Percentiles rank a stretch among this genome's conserved stretches.
phyloP scores from a whole-genome alignment of 116 monocot genomes.

The Posidonia oceanica region DNA sequence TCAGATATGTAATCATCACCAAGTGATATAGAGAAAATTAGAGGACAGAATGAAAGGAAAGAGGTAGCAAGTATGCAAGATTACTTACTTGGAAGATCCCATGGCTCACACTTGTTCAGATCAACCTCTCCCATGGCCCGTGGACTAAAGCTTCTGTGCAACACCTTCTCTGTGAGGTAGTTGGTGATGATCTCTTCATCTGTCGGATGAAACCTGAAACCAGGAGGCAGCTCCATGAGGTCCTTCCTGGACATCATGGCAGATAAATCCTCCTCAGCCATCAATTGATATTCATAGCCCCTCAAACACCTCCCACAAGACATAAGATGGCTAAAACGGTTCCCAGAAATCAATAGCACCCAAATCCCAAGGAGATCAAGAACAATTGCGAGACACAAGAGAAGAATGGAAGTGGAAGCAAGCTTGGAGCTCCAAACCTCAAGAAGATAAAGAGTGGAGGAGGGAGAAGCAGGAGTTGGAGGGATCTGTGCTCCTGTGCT shows the following conservation, averaged over 20 bases:
- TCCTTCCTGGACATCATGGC: background rate
- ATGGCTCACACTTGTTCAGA: conserved; percentile 91
- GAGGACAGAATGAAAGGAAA: background rate
- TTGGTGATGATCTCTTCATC: conserved; percentile 65
- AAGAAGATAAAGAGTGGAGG: too few species aligned
- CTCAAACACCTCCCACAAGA: too few species aligned
- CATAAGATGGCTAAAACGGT: too few species aligned
- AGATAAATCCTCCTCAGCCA: background rate
- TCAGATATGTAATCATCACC: background rate
- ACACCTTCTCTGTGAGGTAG: conserved; percentile 65
- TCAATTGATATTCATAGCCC: too few species aligned
- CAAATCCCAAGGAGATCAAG: too few species aligned
- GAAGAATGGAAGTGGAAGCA: too few species aligned
- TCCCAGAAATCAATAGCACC: too few species aligned
- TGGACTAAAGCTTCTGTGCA: conserved; percentile 53
- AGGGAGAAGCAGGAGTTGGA: too few species aligned
- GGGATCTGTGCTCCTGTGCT: too few species aligned
- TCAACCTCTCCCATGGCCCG: conserved; percentile 89
- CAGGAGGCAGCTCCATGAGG: conserved; percentile 34
- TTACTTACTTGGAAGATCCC: conserved; percentile 79
- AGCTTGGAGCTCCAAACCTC: too few species aligned
- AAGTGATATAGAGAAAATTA: background rate
- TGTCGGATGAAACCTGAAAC: conserved; percentile 79
- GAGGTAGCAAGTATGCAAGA: background rate
- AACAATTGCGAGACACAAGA: too few species aligned